These are phyloP conservation scores for Colletotrichum sp. DNA, from an alignment of 2,329 filamentous ascomycete species.

Conservation along the genomic window DNA sequence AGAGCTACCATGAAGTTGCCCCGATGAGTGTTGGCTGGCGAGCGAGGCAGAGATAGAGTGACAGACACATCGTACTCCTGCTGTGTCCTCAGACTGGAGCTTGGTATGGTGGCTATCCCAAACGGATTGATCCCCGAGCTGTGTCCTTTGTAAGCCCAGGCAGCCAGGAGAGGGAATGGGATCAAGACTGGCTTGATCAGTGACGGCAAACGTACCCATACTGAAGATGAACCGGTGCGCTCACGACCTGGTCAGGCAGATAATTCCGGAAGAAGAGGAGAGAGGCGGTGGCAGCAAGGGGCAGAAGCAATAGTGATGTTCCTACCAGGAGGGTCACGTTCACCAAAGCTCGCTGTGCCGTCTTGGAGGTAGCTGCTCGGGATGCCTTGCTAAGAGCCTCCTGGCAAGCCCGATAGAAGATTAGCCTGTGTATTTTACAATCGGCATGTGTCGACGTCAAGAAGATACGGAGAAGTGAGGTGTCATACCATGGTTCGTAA, in stretches of 20 bases:
- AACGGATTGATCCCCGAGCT: constrained; percentile 59
- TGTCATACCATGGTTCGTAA: not conserved
- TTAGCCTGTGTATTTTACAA: not conserved
- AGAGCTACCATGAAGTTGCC: constrained; percentile 97
- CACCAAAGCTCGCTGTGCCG: constrained; percentile 54
- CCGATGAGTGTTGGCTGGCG: constrained; percentile 72
- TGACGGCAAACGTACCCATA: constrained; percentile 53
- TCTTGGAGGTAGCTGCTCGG: constrained; percentile 51
- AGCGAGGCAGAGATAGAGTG: constrained; percentile 77
- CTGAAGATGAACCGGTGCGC: constrained; percentile 59
- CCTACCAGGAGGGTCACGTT: constrained; percentile 50
- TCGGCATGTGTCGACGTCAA: not conserved
- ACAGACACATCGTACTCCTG: constrained; percentile 89
- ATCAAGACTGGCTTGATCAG: not conserved
- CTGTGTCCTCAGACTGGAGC: constrained; percentile 63
- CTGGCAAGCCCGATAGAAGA: not conserved
- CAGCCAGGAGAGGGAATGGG: not conserved
- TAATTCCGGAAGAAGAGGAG: constrained; percentile 61
- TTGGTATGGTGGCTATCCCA: constrained; percentile 51
- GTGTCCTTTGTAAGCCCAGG: not conserved
- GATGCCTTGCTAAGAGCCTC: constrained; percentile 27
- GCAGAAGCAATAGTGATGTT: constrained; percentile 49
- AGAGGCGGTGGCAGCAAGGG: constrained; percentile 54
- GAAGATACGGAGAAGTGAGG: not conserved
- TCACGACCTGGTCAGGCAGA: constrained; percentile 59